These are phyloP conservation scores for Otatea glauca DNA, from an alignment of 176 grass and related monocot species.

Conservation along the genomic window DNA sequence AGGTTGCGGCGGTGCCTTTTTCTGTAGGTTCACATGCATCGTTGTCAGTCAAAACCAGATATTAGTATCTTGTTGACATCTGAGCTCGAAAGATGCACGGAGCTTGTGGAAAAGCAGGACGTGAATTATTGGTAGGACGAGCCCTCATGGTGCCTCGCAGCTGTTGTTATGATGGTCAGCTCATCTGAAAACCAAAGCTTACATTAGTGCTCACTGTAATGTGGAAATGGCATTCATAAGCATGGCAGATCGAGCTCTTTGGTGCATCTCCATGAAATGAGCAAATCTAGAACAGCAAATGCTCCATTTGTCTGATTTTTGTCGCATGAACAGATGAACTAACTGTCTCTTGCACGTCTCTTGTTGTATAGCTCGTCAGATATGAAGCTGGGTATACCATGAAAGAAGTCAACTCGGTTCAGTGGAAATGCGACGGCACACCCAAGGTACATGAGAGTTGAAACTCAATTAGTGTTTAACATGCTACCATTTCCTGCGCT, in stretches of 20 bases:
- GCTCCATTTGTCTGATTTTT: neutral
- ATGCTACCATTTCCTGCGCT: no score
- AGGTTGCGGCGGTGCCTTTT: neutral
- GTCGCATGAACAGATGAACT: neutral
- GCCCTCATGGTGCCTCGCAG: neutral
- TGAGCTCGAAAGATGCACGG: neutral
- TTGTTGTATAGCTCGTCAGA: conserved; percentile 37
- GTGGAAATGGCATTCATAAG: neutral
- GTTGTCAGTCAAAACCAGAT: neutral
- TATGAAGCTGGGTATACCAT: conserved; percentile 48
- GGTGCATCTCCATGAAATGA: neutral
- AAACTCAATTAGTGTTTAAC: no score
- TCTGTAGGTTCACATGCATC: neutral
- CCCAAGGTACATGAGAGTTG: conserved; percentile 45
- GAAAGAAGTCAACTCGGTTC: conserved; percentile 46
- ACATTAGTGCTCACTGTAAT: neutral
- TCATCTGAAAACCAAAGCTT: neutral
- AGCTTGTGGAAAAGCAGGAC: neutral
- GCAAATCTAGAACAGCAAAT: neutral
- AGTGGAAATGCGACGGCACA: conserved; percentile 56
- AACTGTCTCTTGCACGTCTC: neutral
- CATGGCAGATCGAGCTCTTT: neutral
- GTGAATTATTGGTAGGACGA: conserved; percentile 15
- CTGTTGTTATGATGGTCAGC: neutral
- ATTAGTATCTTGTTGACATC: neutral